Evolutionary conservation across 768 basidiomycete genomes (phyloP).

Genomic region (Trametes villosa): DNA sequence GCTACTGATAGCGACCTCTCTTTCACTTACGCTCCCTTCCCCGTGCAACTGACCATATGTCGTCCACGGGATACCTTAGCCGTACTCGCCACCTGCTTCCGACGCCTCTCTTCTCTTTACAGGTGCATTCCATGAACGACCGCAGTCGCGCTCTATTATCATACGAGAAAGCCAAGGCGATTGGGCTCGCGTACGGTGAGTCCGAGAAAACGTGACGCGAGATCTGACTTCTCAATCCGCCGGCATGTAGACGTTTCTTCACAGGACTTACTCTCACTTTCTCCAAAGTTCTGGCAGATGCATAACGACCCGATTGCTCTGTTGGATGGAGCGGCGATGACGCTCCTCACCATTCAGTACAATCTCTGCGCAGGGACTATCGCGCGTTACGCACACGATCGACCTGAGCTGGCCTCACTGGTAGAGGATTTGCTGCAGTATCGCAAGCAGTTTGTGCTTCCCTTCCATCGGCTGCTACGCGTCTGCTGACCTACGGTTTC

Average conservation of each 20-base stretch:
- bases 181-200: no score
- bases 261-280: constrained; percentile 25
- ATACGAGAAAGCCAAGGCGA: no score
- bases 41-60: no score
- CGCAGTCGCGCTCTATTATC: no score
- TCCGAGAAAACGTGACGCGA: no score
- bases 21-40: no score
- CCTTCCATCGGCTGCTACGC: not conserved
- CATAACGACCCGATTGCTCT: constrained; percentile 38
- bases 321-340: constrained; percentile 37
- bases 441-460: not conserved
- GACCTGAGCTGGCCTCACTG: constrained; percentile 29
- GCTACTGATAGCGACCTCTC: no score
- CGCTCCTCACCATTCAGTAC: constrained; percentile 42
- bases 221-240: not conserved
- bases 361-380: constrained; percentile 45
- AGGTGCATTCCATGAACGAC: no score
- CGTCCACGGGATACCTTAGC: no score
- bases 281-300: constrained; percentile 42
- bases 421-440: constrained; percentile 24
- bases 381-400: constrained; percentile 28
- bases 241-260: not conserved
- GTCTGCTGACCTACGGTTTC: not conserved
- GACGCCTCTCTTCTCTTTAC: no score
- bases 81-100: no score